phyloP scores from a whole-genome alignment of 108 stramenopile genomes.

The Skeletonema potamos region DNA sequence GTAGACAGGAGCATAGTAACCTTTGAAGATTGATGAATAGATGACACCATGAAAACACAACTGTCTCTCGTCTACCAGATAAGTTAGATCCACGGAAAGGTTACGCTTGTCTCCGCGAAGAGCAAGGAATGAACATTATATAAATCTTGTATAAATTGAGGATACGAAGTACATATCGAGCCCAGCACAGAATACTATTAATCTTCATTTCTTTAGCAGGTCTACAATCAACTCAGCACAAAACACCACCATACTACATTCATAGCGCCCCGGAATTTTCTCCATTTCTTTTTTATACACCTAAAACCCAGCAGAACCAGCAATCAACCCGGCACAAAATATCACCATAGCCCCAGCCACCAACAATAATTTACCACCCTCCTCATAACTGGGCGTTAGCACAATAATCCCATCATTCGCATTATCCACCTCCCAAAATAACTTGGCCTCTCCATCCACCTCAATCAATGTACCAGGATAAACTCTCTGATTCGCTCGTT shows the following conservation, averaged over 20 bases:
- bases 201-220: too few relatives aligned
- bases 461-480: slow-evolving; percentile 65
- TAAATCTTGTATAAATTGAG: too few relatives aligned
- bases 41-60: too few relatives aligned
- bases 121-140: too few relatives aligned
- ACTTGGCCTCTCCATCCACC: slow-evolving; percentile 49
- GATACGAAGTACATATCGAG: too few relatives aligned
- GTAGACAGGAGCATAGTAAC: too few relatives aligned
- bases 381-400: slow-evolving; percentile 67
- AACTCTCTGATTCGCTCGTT: slow-evolving; percentile 8
- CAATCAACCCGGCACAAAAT: slow-evolving; percentile 54
- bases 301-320: slow-evolving; percentile 33
- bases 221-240: background rate
- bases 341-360: slow-evolving; percentile 53
- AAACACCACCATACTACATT: background rate
- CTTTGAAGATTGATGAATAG: too few relatives aligned
- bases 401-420: slow-evolving; percentile 55
- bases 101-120: too few relatives aligned
- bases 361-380: slow-evolving; percentile 51
- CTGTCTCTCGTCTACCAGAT: too few relatives aligned
- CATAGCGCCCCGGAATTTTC: too few relatives aligned
- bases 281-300: background rate
- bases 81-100: too few relatives aligned
- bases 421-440: slow-evolving; percentile 54
- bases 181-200: too few relatives aligned